phyloP scores from a whole-genome alignment of 2,329 filamentous ascomycete species.

The Botryotinia calthae region DNA sequence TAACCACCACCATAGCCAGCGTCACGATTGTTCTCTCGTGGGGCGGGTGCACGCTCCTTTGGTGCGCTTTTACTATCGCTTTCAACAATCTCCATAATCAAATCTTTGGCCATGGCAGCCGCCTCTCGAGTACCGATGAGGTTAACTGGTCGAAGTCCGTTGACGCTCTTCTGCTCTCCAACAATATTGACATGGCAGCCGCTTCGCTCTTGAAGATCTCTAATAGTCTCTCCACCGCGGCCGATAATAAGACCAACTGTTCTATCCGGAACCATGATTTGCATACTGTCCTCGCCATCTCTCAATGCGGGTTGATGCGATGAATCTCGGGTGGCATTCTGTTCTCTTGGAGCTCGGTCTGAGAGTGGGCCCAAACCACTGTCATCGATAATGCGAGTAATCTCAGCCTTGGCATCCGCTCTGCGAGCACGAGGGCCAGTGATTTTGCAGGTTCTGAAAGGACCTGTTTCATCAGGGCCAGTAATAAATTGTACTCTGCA shows the following conservation, averaged over 20 bases:
- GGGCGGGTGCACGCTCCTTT: constrained; percentile 38
- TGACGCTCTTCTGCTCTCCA: constrained; percentile 87
- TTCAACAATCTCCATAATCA: constrained; percentile 92
- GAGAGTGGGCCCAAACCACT: constrained; percentile 58
- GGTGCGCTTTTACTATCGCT: constrained; percentile 66
- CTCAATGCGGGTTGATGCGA: constrained; percentile 53
- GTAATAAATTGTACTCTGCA: constrained; percentile 88
- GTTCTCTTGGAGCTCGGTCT: constrained; percentile 40
- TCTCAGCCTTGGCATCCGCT: constrained; percentile 75
- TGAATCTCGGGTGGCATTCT: constrained; percentile 32
- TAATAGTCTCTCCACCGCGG: constrained; percentile 89
- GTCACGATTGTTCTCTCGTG: constrained; percentile 48
- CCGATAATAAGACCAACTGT: constrained; percentile 92
- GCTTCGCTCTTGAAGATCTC: constrained; percentile 85
- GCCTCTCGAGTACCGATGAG: constrained; percentile 77
- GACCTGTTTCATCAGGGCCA: constrained; percentile 66
- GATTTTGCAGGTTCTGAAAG: constrained; percentile 81
- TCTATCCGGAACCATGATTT: constrained; percentile 93
- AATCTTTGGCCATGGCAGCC: constrained; percentile 74
- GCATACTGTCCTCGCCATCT: constrained; percentile 80
- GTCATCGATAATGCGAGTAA: constrained; percentile 85
- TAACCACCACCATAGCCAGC: constrained; percentile 44
- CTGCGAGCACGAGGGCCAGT: constrained; percentile 70
- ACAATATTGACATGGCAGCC: constrained; percentile 97
- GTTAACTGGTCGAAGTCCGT: constrained; percentile 85